A percentile compares a stretch with the other conserved stretches of the same genome.
phyloP scores from a whole-genome alignment of 176 grass and related monocot genomes.

The Typha latifolia region DNA sequence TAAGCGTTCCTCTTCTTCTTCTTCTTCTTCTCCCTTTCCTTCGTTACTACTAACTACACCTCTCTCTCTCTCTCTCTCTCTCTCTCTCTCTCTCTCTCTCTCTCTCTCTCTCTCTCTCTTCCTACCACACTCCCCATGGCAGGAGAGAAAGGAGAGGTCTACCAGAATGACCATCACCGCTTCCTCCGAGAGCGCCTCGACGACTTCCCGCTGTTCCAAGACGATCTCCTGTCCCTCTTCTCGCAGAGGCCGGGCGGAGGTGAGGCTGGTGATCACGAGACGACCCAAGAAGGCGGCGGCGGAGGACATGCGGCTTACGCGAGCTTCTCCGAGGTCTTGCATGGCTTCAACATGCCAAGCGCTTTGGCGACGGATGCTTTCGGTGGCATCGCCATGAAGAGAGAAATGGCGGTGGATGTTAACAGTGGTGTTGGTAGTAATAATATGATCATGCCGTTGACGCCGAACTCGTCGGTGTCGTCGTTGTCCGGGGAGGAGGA shows the following conservation, averaged over 20 bases:
- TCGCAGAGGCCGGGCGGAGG: conserved; percentile 24
- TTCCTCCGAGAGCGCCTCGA: background rate
- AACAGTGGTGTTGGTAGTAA: conserved; percentile 1
- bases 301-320: conserved; percentile 15
- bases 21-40: background rate
- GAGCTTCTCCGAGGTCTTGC: background rate
- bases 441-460: conserved; percentile 26
- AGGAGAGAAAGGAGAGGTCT: conserved; percentile 8
- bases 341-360: background rate
- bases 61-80: conserved; percentile 8
- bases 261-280: background rate
- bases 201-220: conserved; percentile 26
- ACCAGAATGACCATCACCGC: background rate
- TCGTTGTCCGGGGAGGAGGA: conserved; percentile 58
- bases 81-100: background rate
- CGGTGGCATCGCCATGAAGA: background rate
- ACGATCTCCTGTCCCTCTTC: conserved; percentile 69
- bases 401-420: background rate
- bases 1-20: no score
- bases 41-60: conserved; percentile 1
- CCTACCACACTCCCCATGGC: background rate
- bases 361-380: background rate
- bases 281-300: conserved; percentile 19
- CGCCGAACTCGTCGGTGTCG: conserved; percentile 74
- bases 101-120: conserved; percentile 2